Evolutionary conservation across 2,329 filamentous ascomycete species (phyloP), one percentile per base, ranked within the genome.

Genomic region (Elsinoe fawcettii): DNA sequence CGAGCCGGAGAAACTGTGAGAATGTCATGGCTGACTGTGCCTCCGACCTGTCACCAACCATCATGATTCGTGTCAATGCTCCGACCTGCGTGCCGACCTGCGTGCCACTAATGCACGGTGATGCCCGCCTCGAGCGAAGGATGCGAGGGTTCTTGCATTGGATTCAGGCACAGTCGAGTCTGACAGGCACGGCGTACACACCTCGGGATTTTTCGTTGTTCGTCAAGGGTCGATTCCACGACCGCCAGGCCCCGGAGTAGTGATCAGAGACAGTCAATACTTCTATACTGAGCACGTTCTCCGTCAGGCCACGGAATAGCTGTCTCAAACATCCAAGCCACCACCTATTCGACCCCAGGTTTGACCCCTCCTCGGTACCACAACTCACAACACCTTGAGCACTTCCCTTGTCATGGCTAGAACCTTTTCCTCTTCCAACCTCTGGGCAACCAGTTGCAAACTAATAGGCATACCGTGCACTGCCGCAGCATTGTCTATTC

Each of bases 381-480:
- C n/a, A 54, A 14, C 12, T 32, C 37, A 55, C 53, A 61, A 47
- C 18, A 32, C 56, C 22, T 54, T 34, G 37, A 60, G n/a, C 12
- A 74, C 65, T 1, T 61, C 64, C 22, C 60, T 64, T 3, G 71
- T 72, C 70, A 74, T 74, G 12, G 63, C 66, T 30, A 75, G 63
- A 0, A 73, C 70, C 59, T 74, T 75, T 53, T 75, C 73, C 55
- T 75, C 73, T 56, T 75, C 70, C 2, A 74, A 64, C 37, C 71
- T 66, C 47, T 67, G 64, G 5, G 70, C 72, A 27, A 74, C 64
- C 4, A 74, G 68, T 65, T 75, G 73, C 20, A 75, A 58, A 58
- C 68, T 73, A 0, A 75, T 66, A 2, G 75, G 75, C 63, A 77
- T 69, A 3, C 74, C 75, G 55, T 76, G 69, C 5, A 61, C 57